Base-by-base conservation (phyloP, 352 stramenopile species). In the Phytophthora ohioensis region DNA sequence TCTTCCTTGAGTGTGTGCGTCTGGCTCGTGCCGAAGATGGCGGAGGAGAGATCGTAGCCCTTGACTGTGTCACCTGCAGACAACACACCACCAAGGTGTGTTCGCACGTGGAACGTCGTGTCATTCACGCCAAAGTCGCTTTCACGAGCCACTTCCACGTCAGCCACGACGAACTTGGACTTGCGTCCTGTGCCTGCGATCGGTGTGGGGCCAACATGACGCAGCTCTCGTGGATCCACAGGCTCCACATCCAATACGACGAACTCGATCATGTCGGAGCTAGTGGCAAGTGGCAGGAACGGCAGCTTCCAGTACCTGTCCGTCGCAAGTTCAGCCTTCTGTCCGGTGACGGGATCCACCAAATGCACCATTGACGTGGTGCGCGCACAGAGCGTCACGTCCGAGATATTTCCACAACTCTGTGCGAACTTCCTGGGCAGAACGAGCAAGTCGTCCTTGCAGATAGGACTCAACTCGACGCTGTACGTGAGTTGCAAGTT, bases 61-160 rank as follows among this genome's bases (percentile, higher is more conserved):
- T 89, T 88, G 52, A 91, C 87, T 6, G 70, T 84, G 62, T 95
- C 85, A 13, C 87, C 85, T 1, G 81, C 84, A 35, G 77, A 61
- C 42, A 95, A 69, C 30, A 89, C 59, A 5, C 68, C 74, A 17
- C 85, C 85, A 39, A 95, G 71, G 54, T 95, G 87, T 46, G 72
- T 91, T 4, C 80, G 79, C 10, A 92, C 71, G 27, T 85, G 60
- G 66, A 90, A 93, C 21, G 80, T 91, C 62, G 80, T 91, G 61
- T 95, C 87, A 67, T 93, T 95, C 41, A 90, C 84, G 32, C 87
- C 87, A 73, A 95, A 92, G 65, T 95, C 87, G 51, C 77, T 85
- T 21, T 62, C 80, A 11, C 84, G 81, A 47, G 84, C 84, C 39
- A 95, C 80, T 57, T 93, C 85, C 41, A 95, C 75, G 51, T 92